Percentiles rank a stretch among this genome's conserved stretches.
Conservation (phyloP, 257 asterid species). For the Echites panduratus region DNA sequence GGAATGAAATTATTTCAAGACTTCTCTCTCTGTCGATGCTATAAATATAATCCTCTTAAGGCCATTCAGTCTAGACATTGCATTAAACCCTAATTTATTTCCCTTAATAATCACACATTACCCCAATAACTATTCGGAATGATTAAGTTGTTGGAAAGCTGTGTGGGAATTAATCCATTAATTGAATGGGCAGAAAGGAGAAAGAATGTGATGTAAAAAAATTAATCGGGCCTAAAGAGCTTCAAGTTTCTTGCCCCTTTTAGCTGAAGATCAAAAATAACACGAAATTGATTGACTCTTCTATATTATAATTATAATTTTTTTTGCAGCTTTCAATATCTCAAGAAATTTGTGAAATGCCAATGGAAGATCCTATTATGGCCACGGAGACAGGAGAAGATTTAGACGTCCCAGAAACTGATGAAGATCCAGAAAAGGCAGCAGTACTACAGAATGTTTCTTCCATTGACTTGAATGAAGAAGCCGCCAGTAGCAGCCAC, state of each 20-base stretch:
- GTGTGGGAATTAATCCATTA: neutral
- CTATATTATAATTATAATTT: no score
- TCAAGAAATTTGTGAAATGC: neutral
- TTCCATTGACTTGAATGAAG: conserved; percentile 70
- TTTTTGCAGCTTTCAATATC: conserved; percentile 6
- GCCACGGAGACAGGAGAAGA: conserved; percentile 29
- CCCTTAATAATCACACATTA: neutral
- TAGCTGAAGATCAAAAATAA: neutral
- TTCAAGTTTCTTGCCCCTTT: neutral
- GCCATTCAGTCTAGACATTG: neutral
- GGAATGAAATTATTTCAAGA: neutral
- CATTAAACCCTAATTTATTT: conserved; percentile 1
- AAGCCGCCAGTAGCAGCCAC: conserved; percentile 34
- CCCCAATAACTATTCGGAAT: neutral
- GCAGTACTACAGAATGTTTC: conserved; percentile 22
- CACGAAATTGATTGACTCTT: neutral
- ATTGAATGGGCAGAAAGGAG: neutral
- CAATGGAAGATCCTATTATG: neutral
- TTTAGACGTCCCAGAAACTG: conserved; percentile 1
- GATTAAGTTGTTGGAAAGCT: neutral
- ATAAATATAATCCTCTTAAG: neutral
- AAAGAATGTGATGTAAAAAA: neutral
- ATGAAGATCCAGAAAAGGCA: conserved; percentile 18
- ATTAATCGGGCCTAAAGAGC: neutral
- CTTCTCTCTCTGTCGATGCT: no score